Percentiles rank a stretch among this genome's conserved stretches.
Evolutionary conservation across 1,284 basidiomycete species (phyloP).

Genomic region (Exsudoporus floridanus): DNA sequence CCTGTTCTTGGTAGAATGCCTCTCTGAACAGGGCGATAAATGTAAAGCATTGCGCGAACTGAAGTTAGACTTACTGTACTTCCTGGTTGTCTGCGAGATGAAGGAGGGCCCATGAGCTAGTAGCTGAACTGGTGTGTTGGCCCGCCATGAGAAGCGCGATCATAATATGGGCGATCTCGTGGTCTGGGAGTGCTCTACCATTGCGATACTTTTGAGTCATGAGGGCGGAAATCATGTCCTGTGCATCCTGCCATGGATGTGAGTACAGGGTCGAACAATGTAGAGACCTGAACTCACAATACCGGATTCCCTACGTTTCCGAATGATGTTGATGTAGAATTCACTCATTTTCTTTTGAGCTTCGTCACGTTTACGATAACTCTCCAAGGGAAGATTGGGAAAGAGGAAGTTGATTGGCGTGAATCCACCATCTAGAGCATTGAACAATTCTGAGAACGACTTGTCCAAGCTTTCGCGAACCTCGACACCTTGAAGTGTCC

Average conservation of each 20-base stretch:
- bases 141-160: constrained; percentile 96
- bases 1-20: constrained; percentile 86
- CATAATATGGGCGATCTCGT: constrained; percentile 97
- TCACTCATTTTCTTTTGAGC: constrained; percentile 94
- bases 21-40: constrained; percentile 47
- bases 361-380: constrained; percentile 82
- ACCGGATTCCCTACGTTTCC: constrained; percentile 63
- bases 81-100: constrained; percentile 84
- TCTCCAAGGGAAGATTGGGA: constrained; percentile 89
- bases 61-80: constrained; percentile 57
- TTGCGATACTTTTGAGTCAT: constrained; percentile 85
- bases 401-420: constrained; percentile 94
- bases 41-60: not conserved
- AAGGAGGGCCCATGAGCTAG: constrained; percentile 89
- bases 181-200: constrained; percentile 78
- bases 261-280: constrained; percentile 1
- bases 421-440: constrained; percentile 91
- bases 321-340: constrained; percentile 90
- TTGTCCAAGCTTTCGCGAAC: constrained; percentile 81
- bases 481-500: constrained; percentile 92
- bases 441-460: constrained; percentile 83
- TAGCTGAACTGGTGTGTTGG: constrained; percentile 95
- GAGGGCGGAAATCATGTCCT: constrained; percentile 93
- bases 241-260: constrained; percentile 53
- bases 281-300: constrained; percentile 34